Percentiles rank a stretch among this genome's conserved stretches.
phyloP scores from a whole-genome alignment of 1,139 yeast species.

The Magnusiomyces ingens region DNA sequence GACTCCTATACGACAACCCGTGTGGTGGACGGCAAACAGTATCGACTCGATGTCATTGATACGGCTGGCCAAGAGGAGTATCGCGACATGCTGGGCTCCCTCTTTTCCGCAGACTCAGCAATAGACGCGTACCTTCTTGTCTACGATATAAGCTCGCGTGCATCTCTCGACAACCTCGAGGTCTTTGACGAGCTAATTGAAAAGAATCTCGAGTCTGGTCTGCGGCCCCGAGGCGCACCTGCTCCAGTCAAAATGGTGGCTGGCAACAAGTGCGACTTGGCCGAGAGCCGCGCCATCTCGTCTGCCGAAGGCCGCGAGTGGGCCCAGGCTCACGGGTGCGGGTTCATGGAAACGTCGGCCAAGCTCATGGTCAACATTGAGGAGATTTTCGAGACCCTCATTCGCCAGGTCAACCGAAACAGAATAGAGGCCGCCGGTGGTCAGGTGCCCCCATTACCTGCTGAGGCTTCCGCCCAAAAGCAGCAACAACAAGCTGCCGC shows the following conservation, averaged over 20 bases:
- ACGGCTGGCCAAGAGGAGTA: conserved; percentile 38
- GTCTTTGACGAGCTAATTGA: conserved; percentile 79
- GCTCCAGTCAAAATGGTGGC: conserved; percentile 32
- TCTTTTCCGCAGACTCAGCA: conserved; percentile 59
- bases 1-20: conserved; percentile 5
- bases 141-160: conserved; percentile 76
- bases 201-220: conserved; percentile 54
- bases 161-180: conserved; percentile 73
- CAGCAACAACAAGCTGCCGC: background rate
- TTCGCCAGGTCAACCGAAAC: conserved; percentile 57
- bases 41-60: conserved; percentile 32
- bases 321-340: conserved; percentile 67
- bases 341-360: conserved; percentile 85
- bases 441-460: conserved; percentile 46
- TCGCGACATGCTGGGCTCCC: conserved; percentile 47
- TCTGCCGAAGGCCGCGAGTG: conserved; percentile 76
- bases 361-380: conserved; percentile 86
- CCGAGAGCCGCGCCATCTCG: conserved; percentile 68
- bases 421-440: conserved; percentile 34
- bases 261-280: conserved; percentile 50
- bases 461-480: conserved; percentile 43
- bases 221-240: conserved; percentile 19
- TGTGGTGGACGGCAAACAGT: conserved; percentile 26
- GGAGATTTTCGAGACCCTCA: conserved; percentile 69
- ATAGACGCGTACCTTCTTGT: conserved; percentile 88